These are phyloP conservation scores for Aureobasidium namibiae DNA, from an alignment of 2,329 filamentous ascomycete species.

Conservation along the genomic window DNA sequence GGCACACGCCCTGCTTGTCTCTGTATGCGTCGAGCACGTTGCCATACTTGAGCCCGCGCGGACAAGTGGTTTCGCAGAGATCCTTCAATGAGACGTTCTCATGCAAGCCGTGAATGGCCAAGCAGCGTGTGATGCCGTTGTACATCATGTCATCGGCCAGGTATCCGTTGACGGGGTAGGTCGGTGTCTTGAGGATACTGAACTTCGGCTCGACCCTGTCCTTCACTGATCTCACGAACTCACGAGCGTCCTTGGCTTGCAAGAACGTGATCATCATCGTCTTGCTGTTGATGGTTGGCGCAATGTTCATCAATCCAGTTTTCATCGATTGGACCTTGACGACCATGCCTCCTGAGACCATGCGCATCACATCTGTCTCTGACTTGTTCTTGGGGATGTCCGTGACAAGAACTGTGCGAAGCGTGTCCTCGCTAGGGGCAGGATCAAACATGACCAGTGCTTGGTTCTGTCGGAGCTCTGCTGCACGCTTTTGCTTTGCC, in stretches of 20 bases:
- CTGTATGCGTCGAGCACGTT: background rate
- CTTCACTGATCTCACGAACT: background rate
- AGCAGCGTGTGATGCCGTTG: background rate
- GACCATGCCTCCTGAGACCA: background rate
- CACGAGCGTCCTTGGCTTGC: background rate
- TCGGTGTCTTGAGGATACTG: background rate
- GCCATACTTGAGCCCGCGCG: background rate
- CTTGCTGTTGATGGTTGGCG: background rate
- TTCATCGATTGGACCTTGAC: background rate
- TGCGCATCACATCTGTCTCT: background rate
- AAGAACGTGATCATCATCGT: constrained; percentile 3
- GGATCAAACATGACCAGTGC: constrained; percentile 1
- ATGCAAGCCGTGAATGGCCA: background rate
- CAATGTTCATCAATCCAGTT: background rate
- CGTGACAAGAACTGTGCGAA: background rate
- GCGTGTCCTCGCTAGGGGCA: background rate
- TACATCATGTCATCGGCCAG: background rate
- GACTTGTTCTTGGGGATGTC: background rate
- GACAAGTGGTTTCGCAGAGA: background rate
- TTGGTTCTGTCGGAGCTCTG: background rate
- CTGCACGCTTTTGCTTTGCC: background rate
- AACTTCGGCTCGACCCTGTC: background rate
- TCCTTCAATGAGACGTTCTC: background rate
- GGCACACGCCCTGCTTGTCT: background rate
- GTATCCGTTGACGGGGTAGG: background rate